Evolutionary conservation across 495 filamentous ascomycete species (phyloP).

Genomic region (Penicillium flavigenum): DNA sequence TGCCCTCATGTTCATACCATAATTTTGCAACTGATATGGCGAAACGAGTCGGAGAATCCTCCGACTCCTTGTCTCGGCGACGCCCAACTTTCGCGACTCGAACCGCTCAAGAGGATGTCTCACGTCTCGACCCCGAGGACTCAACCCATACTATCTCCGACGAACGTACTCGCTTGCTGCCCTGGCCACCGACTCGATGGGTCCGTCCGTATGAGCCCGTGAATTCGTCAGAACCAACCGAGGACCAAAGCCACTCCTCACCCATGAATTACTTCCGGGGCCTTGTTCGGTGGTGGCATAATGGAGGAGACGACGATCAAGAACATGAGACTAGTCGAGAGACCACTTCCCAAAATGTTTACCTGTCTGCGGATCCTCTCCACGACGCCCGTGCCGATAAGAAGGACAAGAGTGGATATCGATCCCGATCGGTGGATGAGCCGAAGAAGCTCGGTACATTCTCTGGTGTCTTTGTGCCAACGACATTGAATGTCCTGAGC

Average conservation of each 20-base stretch:
- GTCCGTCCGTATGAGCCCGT: slow-evolving; percentile 36
- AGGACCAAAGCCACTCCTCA: slow-evolving; percentile 24
- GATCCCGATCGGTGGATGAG: slow-evolving; percentile 48
- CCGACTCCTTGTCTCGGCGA: slow-evolving; percentile 38
- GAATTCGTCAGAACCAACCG: slow-evolving; percentile 19
- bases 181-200: slow-evolving; percentile 26
- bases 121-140: slow-evolving; percentile 47
- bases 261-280: slow-evolving; percentile 26
- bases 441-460: slow-evolving; percentile 67
- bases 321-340: slow-evolving; percentile 13
- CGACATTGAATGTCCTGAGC: slow-evolving; percentile 83
- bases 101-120: slow-evolving; percentile 55
- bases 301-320: slow-evolving; percentile 11
- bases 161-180: slow-evolving; percentile 26
- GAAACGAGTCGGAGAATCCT: slow-evolving; percentile 22
- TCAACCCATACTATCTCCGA: slow-evolving; percentile 22
- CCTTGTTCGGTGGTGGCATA: slow-evolving; percentile 34
- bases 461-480: slow-evolving; percentile 82
- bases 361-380: slow-evolving; percentile 27
- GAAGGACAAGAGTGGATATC: slow-evolving; percentile 41
- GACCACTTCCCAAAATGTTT: slow-evolving; percentile 10
- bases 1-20: slow-evolving; percentile 11
- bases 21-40: slow-evolving; percentile 19
- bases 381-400: slow-evolving; percentile 33
- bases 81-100: slow-evolving; percentile 55